These are phyloP conservation scores for Xylariaceae sp. DNA, from an alignment of 2,329 filamentous ascomycete species.

Conservation along the genomic window DNA sequence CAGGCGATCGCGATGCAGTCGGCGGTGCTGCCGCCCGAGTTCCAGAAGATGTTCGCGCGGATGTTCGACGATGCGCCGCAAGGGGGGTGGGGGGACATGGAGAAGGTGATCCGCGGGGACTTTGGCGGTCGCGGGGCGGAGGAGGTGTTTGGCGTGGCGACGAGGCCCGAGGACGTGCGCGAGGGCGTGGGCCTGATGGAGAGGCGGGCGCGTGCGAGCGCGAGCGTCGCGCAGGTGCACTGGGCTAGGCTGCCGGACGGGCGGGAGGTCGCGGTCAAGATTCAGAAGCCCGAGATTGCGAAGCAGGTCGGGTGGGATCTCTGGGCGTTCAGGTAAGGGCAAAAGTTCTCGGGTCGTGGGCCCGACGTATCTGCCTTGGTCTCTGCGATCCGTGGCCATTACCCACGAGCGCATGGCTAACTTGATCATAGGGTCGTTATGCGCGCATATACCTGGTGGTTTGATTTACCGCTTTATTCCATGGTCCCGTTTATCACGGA, in stretches of 20 bases:
- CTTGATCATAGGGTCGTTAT: conserved; percentile 60
- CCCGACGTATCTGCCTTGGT: background rate
- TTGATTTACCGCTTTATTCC: conserved; percentile 88
- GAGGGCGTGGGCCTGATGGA: conserved; percentile 58
- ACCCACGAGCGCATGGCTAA: background rate
- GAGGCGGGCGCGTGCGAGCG: conserved; percentile 63
- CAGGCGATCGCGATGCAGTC: conserved; percentile 99
- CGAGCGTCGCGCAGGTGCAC: conserved; percentile 94
- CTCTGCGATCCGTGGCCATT: no score
- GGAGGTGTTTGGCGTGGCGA: conserved; percentile 89
- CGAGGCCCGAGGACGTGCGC: conserved; percentile 57
- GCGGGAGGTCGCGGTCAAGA: conserved; percentile 88
- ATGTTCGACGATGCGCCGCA: conserved; percentile 99
- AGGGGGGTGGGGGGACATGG: conserved; percentile 80
- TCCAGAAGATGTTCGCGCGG: conserved; percentile 89
- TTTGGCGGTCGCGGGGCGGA: conserved; percentile 80
- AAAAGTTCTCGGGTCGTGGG: background rate
- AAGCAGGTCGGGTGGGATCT: conserved; percentile 92
- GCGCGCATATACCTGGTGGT: conserved; percentile 78
- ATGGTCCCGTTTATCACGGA: conserved; percentile 91
- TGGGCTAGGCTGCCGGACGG: conserved; percentile 86
- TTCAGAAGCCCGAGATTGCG: conserved; percentile 92
- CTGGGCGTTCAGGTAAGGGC: conserved; percentile 79
- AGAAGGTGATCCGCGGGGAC: conserved; percentile 80
- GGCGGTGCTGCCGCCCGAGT: conserved; percentile 86